phyloP scores from a whole-genome alignment of 2,329 filamentous ascomycete species.

The Chaetomiaceae sp. region DNA sequence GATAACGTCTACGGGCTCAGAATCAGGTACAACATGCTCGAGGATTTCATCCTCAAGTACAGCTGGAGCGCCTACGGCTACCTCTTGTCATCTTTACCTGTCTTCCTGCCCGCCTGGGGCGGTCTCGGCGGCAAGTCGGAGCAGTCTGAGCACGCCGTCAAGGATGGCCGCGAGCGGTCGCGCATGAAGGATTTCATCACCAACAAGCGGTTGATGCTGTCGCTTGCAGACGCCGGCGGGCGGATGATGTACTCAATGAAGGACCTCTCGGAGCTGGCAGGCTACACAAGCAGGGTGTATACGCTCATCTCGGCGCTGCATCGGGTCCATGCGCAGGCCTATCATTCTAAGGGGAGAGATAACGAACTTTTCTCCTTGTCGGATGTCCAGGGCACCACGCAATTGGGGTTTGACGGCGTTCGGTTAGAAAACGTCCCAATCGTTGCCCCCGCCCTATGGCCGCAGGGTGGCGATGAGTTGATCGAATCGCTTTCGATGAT shows the following conservation, averaged over 20 bases:
- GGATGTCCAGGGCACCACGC: conserved; percentile 88
- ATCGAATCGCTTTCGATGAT: conserved; percentile 85
- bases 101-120: conserved; percentile 93
- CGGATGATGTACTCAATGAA: conserved; percentile 99
- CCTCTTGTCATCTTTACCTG: conserved; percentile 82
- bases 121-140: conserved; percentile 73
- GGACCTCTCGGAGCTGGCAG: conserved; percentile 90
- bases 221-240: conserved; percentile 89
- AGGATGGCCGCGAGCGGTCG: conserved; percentile 64
- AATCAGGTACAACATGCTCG: conserved; percentile 97
- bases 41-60: conserved; percentile 97
- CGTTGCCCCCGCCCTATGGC: conserved; percentile 83
- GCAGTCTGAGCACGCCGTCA: conserved; percentile 48
- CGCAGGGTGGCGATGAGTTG: conserved; percentile 85
- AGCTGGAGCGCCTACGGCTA: conserved; percentile 99
- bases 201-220: conserved; percentile 97
- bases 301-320: conserved; percentile 93
- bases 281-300: conserved; percentile 94
- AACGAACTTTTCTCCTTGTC: conserved; percentile 83
- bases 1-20: conserved; percentile 97
- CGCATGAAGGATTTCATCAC: conserved; percentile 99
- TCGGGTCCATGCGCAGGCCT: conserved; percentile 85
- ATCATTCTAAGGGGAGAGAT: conserved; percentile 64
- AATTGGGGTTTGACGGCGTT: conserved; percentile 92
- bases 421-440: conserved; percentile 89